Evolutionary conservation across 2,329 filamentous ascomycete genomes (phyloP), one percentile per base, ranked within the genome.

Genomic region (Apiospora phragmitis): DNA sequence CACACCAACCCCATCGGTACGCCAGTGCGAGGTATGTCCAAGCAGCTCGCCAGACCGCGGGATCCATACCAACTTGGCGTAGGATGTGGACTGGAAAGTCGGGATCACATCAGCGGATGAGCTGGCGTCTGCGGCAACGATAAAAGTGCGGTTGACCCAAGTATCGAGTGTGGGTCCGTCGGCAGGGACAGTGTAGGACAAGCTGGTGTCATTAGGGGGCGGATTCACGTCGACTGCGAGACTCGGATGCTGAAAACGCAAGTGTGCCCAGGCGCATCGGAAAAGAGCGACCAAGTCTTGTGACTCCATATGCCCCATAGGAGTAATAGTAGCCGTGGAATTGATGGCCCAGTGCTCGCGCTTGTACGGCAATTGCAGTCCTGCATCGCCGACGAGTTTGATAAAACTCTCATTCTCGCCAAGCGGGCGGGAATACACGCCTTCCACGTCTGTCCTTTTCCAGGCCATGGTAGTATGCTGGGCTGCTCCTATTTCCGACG

Each of bases 281-380:
- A 74, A 70, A 71, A 69, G 69, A 71, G 73, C 29, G 70, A 66
- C 71, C 68, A 76, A 62, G 72, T 74, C 69, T 59, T 71, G 35
- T 69, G 72, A 68, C 69, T 29, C 59, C 49, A 75, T 55, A 32
- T 72, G 68, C n/a, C 70, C 68, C 43, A 67, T 74, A 72, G 75
- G 59, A 76, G 73, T 68, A 69, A 79, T 69, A 55, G 70, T 69
- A 55, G 73, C 72, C 1, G 74, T 72, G 4, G 74, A 73, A 35
- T 77, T 77, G 66, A 80, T 72, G 21, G 79, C 72, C 79, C 80
- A 80, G 69, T 80, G 75, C 70, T 81, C 79, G 59, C 78, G 77
- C 38, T 77, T 75, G 12, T 79, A 68, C 5, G 73, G 69, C 35
- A 72, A 71, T 21, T 59, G 51, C 51, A 32, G 51, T 45, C 74